Conservation (phyloP, 140 eudicot genomes). For the Cichorium intybus region DNA sequence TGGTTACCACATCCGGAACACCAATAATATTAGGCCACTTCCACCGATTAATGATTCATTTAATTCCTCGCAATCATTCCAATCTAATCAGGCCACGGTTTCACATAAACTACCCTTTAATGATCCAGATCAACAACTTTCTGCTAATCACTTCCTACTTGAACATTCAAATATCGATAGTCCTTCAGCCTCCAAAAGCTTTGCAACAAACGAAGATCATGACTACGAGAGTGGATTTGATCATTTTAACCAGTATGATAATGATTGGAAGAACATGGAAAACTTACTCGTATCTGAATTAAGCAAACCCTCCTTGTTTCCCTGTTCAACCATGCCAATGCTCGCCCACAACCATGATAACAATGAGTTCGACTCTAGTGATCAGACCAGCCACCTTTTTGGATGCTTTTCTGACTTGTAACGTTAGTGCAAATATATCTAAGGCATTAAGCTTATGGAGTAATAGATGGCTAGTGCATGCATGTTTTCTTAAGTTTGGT, state of each 20-base stretch:
- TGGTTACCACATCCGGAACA: constrained; percentile 35
- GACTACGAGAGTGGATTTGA: constrained; percentile 23
- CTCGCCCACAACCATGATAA: constrained; percentile 13
- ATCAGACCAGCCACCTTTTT: constrained; percentile 34
- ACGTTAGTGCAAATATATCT: constrained; percentile 14
- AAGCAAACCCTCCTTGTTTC: constrained; percentile 21
- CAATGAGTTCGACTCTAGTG: constrained; percentile 30
- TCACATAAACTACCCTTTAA: constrained; percentile 27
- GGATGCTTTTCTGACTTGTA: constrained; percentile 56
- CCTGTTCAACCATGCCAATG: constrained; percentile 31
- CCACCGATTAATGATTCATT: constrained; percentile 10
- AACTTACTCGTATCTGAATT: constrained; percentile 29
- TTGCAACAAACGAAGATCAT: constrained; percentile 34
- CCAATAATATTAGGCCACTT: constrained; percentile 32
- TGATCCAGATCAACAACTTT: constrained; percentile 7
- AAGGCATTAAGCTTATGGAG: constrained; percentile 18
- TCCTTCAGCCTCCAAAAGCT: constrained; percentile 41
- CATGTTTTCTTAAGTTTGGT: background rate
- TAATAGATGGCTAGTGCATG: constrained; percentile 4
- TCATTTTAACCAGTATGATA: constrained; percentile 13
- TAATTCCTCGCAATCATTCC: constrained; percentile 14
- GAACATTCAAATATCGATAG: constrained; percentile 44
- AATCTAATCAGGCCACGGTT: constrained; percentile 13
- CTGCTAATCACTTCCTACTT: background rate
- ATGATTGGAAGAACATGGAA: constrained; percentile 36